Evolutionary conservation across 2,329 filamentous ascomycete genomes (phyloP), one percentile per base, ranked within the genome.

Genomic region (Xylaria sp.): DNA sequence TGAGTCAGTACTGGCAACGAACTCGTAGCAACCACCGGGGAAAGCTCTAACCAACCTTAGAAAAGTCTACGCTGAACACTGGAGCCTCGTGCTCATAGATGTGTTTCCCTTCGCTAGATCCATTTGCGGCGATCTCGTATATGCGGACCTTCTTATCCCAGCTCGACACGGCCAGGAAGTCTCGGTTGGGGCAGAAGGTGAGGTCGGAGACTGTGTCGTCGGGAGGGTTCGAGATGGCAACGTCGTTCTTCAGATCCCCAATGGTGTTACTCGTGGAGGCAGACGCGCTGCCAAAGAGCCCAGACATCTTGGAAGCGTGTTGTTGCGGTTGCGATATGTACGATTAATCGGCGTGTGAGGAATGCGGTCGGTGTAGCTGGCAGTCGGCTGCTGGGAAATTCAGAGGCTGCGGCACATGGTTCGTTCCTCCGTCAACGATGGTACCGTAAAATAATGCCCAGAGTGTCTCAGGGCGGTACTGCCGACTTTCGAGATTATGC

Each of bases 91-190:
- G 91, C 63, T 95, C 89, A 69, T 94, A 95, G 54, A 88, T 78
- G 59, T 91, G 91, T 68, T 92, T 93, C 45, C 91, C 92, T 70
- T 91, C 85, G 68, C 89, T 93, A 69, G 89, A 84, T 40, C 92
- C 91, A 62, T 85, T 85, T 52, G 75, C 76, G 61, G 88, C 85
- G 70, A 97, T 91, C 73, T 97, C 91, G 76, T 97, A 99, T 70
- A 99, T 93, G 69, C 92, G 89, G 60, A 97, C 91, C 73, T 96
- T 96, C 78, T 95, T 96, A 76, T 99, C 94, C 94, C 94, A 99
- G 66, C 91, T 96, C 44, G 91, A 80, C 34, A 97, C 90, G 20
- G 93, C 92, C 17, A 99, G 81, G 70, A 95, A 89, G 66, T 97
- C 91, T 66, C 72, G 67, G 70, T 78, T 68, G 57, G 76, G 68